A percentile compares a stretch with the other conserved stretches of the same genome.
phyloP scores from a whole-genome alignment of 129 eudicot species.

The Saposhnikovia divaricata region DNA sequence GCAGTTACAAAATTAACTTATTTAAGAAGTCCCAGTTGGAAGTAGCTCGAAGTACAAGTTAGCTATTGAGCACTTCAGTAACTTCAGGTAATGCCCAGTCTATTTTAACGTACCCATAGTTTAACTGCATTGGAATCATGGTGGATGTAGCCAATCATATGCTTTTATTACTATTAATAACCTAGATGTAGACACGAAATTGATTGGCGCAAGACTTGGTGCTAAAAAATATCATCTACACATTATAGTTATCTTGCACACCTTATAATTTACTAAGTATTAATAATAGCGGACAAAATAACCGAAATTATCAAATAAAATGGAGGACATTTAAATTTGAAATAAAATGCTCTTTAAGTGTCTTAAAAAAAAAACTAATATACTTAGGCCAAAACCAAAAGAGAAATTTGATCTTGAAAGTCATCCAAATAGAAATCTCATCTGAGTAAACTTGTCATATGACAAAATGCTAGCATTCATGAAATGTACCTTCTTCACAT shows the following conservation, averaged over 20 bases:
- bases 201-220: too few species aligned
- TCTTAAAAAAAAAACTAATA: too few species aligned
- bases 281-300: not conserved
- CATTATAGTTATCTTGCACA: too few species aligned
- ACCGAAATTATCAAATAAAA: not conserved
- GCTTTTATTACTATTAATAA: not conserved
- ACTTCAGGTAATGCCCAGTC: too few species aligned
- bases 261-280: too few species aligned
- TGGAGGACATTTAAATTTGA: not conserved
- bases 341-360: not conserved
- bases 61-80: not conserved
- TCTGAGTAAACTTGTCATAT: not conserved
- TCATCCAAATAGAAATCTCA: not conserved
- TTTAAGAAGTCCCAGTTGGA: too few species aligned
- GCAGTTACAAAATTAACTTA: not conserved
- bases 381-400: not conserved
- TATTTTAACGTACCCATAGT: too few species aligned
- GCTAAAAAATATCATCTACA: too few species aligned
- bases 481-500: constrained; percentile 45
- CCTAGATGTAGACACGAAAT: too few species aligned
- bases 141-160: not conserved
- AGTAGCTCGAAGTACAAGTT: not conserved
- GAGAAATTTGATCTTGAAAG: not conserved
- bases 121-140: not conserved
- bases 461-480: not conserved